Evolutionary conservation across 1,284 basidiomycete species (phyloP).

Genomic region (Ustilago curta): DNA sequence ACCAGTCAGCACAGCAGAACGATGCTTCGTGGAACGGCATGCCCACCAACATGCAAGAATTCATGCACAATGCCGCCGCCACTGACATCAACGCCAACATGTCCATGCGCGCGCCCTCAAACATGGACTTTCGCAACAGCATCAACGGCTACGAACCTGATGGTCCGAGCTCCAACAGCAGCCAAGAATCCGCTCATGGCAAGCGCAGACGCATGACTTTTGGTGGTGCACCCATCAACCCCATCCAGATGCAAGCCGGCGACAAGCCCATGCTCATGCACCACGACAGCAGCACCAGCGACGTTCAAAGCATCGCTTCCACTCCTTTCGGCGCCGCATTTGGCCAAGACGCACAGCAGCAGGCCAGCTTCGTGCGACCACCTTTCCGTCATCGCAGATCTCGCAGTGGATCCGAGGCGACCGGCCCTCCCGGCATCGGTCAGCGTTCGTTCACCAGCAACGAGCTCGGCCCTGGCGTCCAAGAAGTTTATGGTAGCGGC

Average conservation of each 20-base stretch:
- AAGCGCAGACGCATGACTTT: conserved; percentile 54
- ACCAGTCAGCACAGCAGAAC: conserved; percentile 9
- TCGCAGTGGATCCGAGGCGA: conserved; percentile 36
- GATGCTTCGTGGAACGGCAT: conserved; percentile 20
- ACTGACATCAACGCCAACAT: conserved; percentile 14
- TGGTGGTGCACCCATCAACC: conserved; percentile 32
- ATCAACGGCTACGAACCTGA: conserved; percentile 41
- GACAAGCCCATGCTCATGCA: conserved; percentile 27
- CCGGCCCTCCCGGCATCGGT: conserved; percentile 25
- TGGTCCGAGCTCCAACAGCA: conserved; percentile 32
- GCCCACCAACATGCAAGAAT: conserved; percentile 24
- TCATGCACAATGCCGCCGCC: conserved; percentile 14
- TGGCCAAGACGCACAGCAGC: conserved; percentile 20
- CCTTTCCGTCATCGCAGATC: conserved; percentile 42
- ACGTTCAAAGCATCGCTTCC: conserved; percentile 25
- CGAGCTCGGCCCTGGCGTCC: conserved; percentile 20
- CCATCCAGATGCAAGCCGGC: conserved; percentile 15
- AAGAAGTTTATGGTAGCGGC: conserved; percentile 13
- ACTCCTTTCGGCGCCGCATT: conserved; percentile 19
- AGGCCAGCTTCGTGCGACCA: conserved; percentile 23
- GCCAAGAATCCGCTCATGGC: conserved; percentile 35
- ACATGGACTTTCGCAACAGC: conserved; percentile 22
- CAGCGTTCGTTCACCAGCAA: conserved; percentile 33
- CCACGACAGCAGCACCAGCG: conserved; percentile 41
- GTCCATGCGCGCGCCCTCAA: conserved; percentile 25